These are phyloP conservation scores for Boletus reticuloceps DNA, from an alignment of 768 basidiomycete genomes.

Conservation along the genomic window DNA sequence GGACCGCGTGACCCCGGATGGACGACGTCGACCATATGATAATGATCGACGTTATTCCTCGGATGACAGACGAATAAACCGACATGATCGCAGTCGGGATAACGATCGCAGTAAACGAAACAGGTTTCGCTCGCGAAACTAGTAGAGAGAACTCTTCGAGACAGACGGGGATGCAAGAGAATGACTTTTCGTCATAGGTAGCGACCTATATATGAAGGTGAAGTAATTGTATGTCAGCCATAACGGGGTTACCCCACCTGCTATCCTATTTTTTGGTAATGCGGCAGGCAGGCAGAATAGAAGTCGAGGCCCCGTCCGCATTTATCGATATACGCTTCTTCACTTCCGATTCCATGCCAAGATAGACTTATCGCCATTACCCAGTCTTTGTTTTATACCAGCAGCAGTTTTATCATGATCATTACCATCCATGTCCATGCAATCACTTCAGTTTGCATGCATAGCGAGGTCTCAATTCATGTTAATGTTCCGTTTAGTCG, in stretches of 20 bases:
- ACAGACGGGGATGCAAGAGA: not conserved
- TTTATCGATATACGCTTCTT: not conserved
- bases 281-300: not conserved
- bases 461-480: not conserved
- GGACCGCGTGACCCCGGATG: constrained; percentile 11
- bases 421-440: not conserved
- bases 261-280: not conserved
- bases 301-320: not conserved
- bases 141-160: not conserved
- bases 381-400: not conserved
- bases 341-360: not conserved
- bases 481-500: not conserved
- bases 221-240: not conserved
- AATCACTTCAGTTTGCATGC: not conserved
- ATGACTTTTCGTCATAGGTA: not conserved
- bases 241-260: not conserved
- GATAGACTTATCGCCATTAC: not conserved
- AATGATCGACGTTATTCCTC: constrained; percentile 10
- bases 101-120: constrained; percentile 4
- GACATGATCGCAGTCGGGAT: constrained; percentile 10
- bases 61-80: constrained; percentile 18
- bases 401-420: constrained; percentile 2
- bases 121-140: constrained; percentile 7
- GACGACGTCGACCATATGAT: constrained; percentile 19
- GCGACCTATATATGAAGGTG: not conserved